phyloP scores from a whole-genome alignment of 306 rosid genomes.

The Glycyrrhiza uralensis region DNA sequence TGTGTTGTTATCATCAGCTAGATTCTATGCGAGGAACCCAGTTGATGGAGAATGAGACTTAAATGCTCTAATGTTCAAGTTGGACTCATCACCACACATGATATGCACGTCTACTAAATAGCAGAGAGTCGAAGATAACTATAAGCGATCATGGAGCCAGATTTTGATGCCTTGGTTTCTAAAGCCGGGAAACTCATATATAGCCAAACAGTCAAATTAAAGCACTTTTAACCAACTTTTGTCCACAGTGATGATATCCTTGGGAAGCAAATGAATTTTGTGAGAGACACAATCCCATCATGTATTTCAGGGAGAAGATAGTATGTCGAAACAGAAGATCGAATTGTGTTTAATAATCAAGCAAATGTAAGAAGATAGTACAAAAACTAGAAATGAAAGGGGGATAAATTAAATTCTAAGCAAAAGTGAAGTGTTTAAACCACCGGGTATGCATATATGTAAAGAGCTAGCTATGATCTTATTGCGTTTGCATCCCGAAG shows the following conservation, averaged over 20 bases:
- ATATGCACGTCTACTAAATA: neutral
- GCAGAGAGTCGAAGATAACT: constrained; percentile 38
- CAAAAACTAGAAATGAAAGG: neutral
- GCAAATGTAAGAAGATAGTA: neutral
- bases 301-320: no score
- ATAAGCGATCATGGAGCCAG: constrained; percentile 50
- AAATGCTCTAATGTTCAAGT: constrained; percentile 24
- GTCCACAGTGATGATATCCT: constrained; percentile 20
- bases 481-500: constrained; percentile 35
- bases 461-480: constrained; percentile 1
- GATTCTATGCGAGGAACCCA: neutral
- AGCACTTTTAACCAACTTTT: no score
- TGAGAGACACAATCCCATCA: no score
- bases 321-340: no score
- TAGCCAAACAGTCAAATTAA: constrained; percentile 48
- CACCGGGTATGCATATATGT: neutral
- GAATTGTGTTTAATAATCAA: neutral
- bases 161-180: constrained; percentile 44
- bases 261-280: constrained; percentile 18
- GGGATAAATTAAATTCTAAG: neutral
- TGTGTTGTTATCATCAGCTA: neutral
- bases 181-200: constrained; percentile 32
- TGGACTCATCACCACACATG: constrained; percentile 34
- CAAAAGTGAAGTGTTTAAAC: constrained; percentile 18
- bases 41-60: neutral